Evolutionary conservation across 2,329 filamentous ascomycete species (phyloP).

Genomic region (Verticillium dahliae): DNA sequence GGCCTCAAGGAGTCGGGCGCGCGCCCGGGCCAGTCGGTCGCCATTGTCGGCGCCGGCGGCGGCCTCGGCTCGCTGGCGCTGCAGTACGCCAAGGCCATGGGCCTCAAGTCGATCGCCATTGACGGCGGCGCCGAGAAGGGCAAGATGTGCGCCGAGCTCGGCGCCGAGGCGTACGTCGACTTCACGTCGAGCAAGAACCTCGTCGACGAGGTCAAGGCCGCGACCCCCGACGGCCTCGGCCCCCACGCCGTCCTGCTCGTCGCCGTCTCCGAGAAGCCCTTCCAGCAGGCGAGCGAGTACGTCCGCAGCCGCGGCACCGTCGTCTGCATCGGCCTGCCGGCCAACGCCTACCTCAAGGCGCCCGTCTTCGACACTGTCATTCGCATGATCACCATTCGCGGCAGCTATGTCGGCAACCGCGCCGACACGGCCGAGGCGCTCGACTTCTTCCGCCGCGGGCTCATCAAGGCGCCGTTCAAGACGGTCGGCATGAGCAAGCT

Average conservation of each 20-base stretch:
- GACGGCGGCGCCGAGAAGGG: conserved; percentile 79
- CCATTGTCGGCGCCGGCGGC: conserved; percentile 81
- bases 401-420: conserved; percentile 89
- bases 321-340: conserved; percentile 84
- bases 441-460: conserved; percentile 77
- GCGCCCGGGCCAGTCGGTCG: conserved; percentile 68
- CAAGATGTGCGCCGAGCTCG: conserved; percentile 62
- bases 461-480: conserved; percentile 87
- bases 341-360: conserved; percentile 70
- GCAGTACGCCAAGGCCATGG: conserved; percentile 91
- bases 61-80: conserved; percentile 73
- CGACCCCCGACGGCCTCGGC: conserved; percentile 72
- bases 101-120: conserved; percentile 71
- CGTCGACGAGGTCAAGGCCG: conserved; percentile 76
- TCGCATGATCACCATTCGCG: conserved; percentile 86
- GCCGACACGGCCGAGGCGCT: conserved; percentile 83
- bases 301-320: conserved; percentile 77
- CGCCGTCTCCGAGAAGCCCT: conserved; percentile 83
- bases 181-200: conserved; percentile 71
- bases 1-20: conserved; percentile 79
- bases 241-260: conserved; percentile 84
- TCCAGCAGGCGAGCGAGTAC: conserved; percentile 89
- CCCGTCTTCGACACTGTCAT: conserved; percentile 87
- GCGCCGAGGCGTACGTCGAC: conserved; percentile 71
- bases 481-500: conserved; percentile 74